These are phyloP conservation scores for Clitopilus hobsonii DNA, from an alignment of 768 basidiomycete genomes.

Conservation along the genomic window DNA sequence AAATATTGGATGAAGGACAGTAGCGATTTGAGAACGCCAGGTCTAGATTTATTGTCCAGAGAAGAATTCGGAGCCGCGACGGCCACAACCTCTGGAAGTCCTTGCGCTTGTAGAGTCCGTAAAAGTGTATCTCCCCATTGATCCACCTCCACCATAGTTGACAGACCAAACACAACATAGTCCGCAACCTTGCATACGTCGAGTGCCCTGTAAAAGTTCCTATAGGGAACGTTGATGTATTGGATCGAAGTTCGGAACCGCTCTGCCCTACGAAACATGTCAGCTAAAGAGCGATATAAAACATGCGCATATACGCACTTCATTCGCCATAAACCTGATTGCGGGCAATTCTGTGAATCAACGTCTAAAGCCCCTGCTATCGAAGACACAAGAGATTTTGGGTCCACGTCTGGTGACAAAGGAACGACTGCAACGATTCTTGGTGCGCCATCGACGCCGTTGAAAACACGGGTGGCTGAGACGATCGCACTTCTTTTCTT, in stretches of 20 bases:
- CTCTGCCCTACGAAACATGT: slow-evolving; percentile 52
- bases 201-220: slow-evolving; percentile 68
- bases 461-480: slow-evolving; percentile 74
- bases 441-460: slow-evolving; percentile 72
- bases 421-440: slow-evolving; percentile 88
- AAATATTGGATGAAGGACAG: slow-evolving; percentile 96
- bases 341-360: slow-evolving; percentile 44
- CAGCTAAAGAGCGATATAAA: slow-evolving; percentile 2
- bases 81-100: slow-evolving; percentile 79
- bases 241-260: slow-evolving; percentile 91
- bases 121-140: slow-evolving; percentile 84
- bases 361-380: slow-evolving; percentile 60
- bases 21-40: slow-evolving; percentile 77
- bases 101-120: slow-evolving; percentile 85
- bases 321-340: slow-evolving; percentile 59
- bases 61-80: slow-evolving; percentile 55
- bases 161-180: slow-evolving; percentile 84
- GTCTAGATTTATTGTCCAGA: slow-evolving; percentile 57
- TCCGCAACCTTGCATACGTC: slow-evolving; percentile 88
- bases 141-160: slow-evolving; percentile 78
- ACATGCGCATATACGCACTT: slow-evolving; percentile 40
- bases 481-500: slow-evolving; percentile 66
- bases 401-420: slow-evolving; percentile 61
- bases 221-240: slow-evolving; percentile 73
- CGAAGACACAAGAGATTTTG: slow-evolving; percentile 45